Evolutionary conservation across 75 land plant genomes (phyloP).

Genomic region (Cunninghamia lanceolata): DNA sequence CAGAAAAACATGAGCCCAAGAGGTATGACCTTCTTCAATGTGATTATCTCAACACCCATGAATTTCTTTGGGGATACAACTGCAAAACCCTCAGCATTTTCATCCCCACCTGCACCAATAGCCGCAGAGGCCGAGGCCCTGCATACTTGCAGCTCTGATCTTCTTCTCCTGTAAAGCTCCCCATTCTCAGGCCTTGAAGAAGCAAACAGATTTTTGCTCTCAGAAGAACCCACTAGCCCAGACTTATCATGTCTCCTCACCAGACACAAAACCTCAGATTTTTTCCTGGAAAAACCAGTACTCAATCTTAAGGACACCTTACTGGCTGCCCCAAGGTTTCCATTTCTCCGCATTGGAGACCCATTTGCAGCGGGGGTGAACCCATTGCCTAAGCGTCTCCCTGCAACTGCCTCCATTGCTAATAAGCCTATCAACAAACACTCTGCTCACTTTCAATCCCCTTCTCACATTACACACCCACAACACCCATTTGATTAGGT

Average conservation of each 20-base stretch:
- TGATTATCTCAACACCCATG: conserved; percentile 69
- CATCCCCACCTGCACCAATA: conserved; percentile 31
- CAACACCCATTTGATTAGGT: not conserved
- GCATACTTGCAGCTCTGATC: conserved; percentile 4
- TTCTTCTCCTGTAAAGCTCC: not conserved
- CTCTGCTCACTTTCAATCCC: not conserved
- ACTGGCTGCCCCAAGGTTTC: not conserved
- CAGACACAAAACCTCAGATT: not conserved
- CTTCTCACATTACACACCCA: not conserved
- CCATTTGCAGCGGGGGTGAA: not conserved
- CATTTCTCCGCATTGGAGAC: not conserved
- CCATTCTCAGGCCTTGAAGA: not conserved
- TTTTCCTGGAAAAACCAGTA: not conserved
- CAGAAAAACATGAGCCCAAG: conserved; percentile 99
- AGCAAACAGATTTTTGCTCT: not conserved
- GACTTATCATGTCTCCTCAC: not conserved
- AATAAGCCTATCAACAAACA: not conserved
- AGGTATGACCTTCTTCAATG: conserved; percentile 90
- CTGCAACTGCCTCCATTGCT: not conserved
- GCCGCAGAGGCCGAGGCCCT: conserved; percentile 52
- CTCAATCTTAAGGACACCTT: not conserved
- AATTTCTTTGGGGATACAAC: conserved; percentile 42
- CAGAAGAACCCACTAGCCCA: not conserved
- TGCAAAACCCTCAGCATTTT: conserved; percentile 17
- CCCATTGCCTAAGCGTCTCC: not conserved